Evolutionary conservation across 768 basidiomycete genomes (phyloP).

Genomic region (Amyloporia xantha): DNA sequence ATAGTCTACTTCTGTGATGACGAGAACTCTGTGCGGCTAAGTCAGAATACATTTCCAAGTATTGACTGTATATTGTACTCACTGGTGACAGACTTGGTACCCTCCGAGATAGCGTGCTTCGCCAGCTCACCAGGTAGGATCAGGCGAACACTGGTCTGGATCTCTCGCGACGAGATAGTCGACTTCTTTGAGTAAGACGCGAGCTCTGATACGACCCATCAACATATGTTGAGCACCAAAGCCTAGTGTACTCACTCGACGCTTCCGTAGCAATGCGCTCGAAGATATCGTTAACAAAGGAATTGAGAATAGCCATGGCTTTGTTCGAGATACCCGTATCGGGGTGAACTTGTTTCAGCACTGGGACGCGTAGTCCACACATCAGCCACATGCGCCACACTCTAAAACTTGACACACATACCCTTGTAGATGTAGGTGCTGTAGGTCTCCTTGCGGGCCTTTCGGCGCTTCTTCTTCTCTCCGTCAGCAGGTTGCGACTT

Average conservation of each 20-base stretch:
- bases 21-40: constrained; percentile 51
- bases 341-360: constrained; percentile 88
- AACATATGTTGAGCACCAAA: neutral
- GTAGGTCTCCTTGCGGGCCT: constrained; percentile 78
- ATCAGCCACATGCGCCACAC: constrained; percentile 1
- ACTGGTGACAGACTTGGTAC: constrained; percentile 70
- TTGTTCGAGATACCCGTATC: constrained; percentile 93
- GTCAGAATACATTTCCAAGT: too few species aligned
- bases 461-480: constrained; percentile 73
- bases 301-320: constrained; percentile 78
- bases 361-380: constrained; percentile 26
- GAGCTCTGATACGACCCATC: constrained; percentile 41
- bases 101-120: constrained; percentile 86
- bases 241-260: constrained; percentile 47
- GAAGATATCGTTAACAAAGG: constrained; percentile 81
- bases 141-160: constrained; percentile 77
- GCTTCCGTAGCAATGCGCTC: constrained; percentile 74
- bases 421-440: constrained; percentile 84
- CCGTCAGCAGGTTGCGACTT: constrained; percentile 56
- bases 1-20: constrained; percentile 20
- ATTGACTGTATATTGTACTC: constrained; percentile 26
- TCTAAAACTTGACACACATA: constrained; percentile 21
- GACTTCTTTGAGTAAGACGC: constrained; percentile 87
- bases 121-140: constrained; percentile 83
- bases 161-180: constrained; percentile 87